Evolutionary conservation across 2,329 filamentous ascomycete species (phyloP).

Genomic region (Talaromyces sp.): DNA sequence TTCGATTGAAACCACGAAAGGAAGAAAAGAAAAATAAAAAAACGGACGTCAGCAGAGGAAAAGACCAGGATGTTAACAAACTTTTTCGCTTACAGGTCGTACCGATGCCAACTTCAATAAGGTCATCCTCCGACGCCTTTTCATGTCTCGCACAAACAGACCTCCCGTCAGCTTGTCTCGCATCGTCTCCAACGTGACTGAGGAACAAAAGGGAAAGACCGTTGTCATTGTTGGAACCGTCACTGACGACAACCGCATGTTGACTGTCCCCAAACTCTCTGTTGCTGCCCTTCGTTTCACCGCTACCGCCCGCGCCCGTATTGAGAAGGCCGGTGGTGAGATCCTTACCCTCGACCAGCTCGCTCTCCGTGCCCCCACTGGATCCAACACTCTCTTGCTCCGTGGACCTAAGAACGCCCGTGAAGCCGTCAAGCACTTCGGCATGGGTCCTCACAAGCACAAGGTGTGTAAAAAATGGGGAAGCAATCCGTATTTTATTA

Average conservation of each 20-base stretch:
- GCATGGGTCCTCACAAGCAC: conserved; percentile 95
- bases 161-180: conserved; percentile 91
- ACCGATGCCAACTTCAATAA: conserved; percentile 99
- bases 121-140: conserved; percentile 92
- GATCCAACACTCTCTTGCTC: conserved; percentile 93
- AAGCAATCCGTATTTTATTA: background rate
- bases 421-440: conserved; percentile 99
- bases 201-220: conserved; percentile 65
- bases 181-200: conserved; percentile 66
- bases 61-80: conserved; percentile 2
- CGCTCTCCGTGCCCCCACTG: conserved; percentile 89
- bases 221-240: conserved; percentile 91
- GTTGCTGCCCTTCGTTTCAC: conserved; percentile 96
- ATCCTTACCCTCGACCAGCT: conserved; percentile 95
- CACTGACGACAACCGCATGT: conserved; percentile 95
- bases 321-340: conserved; percentile 90
- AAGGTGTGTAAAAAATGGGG: conserved; percentile 62
- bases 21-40: background rate
- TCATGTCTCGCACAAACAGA: conserved; percentile 98
- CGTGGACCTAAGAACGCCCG: conserved; percentile 97
- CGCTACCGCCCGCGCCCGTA: conserved; percentile 88
- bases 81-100: conserved; percentile 60
- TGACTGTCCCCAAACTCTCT: conserved; percentile 86
- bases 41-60: background rate
- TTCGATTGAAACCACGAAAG: background rate